Evolutionary conservation across 495 filamentous ascomycete species (phyloP).

Genomic region (Aspergillus baeticus): DNA sequence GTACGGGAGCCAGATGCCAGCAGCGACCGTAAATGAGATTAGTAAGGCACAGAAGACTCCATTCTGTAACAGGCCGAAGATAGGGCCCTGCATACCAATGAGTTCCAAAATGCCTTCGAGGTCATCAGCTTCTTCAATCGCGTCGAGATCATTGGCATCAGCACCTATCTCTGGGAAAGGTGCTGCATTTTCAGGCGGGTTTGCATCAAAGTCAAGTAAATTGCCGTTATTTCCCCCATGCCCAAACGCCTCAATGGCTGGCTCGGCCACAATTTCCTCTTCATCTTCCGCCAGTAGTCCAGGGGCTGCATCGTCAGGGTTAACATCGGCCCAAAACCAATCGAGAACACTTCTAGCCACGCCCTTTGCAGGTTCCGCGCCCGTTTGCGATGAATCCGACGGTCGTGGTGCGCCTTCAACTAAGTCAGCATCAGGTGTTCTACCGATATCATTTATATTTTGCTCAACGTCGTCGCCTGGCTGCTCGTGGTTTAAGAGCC

Average conservation of each 20-base stretch:
- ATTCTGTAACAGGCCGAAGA: conserved; percentile 88
- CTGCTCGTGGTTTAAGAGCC: background rate
- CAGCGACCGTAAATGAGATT: conserved; percentile 78
- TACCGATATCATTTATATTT: background rate
- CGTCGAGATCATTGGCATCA: conserved; percentile 59
- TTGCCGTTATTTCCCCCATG: conserved; percentile 37
- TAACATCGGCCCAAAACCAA: conserved; percentile 66
- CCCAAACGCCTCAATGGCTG: conserved; percentile 62
- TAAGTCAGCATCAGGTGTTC: background rate
- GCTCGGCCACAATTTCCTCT: conserved; percentile 58
- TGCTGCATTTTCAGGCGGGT: conserved; percentile 24
- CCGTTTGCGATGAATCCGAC: conserved; percentile 6
- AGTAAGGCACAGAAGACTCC: conserved; percentile 90
- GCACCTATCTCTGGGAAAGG: conserved; percentile 45
- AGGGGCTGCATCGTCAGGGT: conserved; percentile 27
- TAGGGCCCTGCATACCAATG: conserved; percentile 91
- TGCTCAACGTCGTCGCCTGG: background rate
- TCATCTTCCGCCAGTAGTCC: conserved; percentile 37
- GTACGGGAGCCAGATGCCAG: conserved; percentile 89
- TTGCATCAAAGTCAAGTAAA: conserved; percentile 13
- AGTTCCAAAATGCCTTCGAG: conserved; percentile 97
- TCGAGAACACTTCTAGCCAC: conserved; percentile 33
- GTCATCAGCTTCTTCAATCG: conserved; percentile 85
- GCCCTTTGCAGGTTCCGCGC: conserved; percentile 12
- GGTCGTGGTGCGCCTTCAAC: background rate